Base-by-base conservation (phyloP, 768 basidiomycete genomes). In the Trametes coccinea region DNA sequence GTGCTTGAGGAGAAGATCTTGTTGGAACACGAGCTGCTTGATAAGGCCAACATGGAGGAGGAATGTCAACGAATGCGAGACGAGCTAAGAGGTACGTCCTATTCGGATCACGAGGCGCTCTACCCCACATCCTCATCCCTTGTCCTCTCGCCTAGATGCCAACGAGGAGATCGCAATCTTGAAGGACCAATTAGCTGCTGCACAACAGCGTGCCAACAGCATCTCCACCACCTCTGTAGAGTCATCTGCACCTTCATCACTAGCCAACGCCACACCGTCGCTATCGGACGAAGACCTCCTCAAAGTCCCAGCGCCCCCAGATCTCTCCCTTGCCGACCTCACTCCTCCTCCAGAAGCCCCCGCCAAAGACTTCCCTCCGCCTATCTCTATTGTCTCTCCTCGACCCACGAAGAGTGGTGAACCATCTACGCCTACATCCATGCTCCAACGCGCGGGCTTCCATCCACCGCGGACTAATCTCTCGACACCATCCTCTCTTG, bases 1-100 rank as follows among this genome's bases (percentile, higher is more conserved):
- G 90, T 90, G 1, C 79, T 98, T 37, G 97, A 99, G 74, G 95
- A 98, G 78, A 98, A 98, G 77, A 98, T 98, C 57, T 77, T 99
- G 30, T 82, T 98, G 40, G 97, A 99, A 74, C 94, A 98, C 66
- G 97, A 99, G 69, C 79, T 98, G 34, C 77, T 98, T 30, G 89
- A 90, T 74, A 97, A 96, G 73, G 92, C 93, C 4, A 87, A 82
- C 65, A 71, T 97, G 46, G 95, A 98, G 70, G 95, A 96, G 73
- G 90, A 95, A 69, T 84, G 81, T 49, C 97, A 98, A 74, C 84
- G 97, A 47, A 72, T 96, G 61, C 93, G 87, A 73, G 97, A 98
- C 69, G 95, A 98, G 71, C 76, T 98, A 44, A 80, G 95, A 85
- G 96, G 96, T 92, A 66, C 62, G 79, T 65, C 34, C 44, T 37